A percentile compares a stretch with the other conserved stretches of the same genome.
These are phyloP conservation scores for Leccinum subspadiceum DNA, from an alignment of 1,284 basidiomycete species.

Conservation along the genomic window DNA sequence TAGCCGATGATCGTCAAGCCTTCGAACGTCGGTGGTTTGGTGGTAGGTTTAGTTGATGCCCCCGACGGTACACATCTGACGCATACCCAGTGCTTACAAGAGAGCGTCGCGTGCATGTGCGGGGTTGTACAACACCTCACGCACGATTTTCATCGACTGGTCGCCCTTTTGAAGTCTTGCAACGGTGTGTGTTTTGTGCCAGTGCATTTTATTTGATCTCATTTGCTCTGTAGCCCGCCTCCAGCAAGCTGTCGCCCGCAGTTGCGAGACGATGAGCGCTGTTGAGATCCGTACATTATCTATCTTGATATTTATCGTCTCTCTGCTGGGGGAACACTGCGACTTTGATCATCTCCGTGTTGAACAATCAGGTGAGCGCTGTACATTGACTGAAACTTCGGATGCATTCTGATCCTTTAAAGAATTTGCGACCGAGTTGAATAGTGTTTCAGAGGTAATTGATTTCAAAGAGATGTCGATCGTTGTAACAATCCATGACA, in stretches of 20 bases:
- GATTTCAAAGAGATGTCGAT: background rate
- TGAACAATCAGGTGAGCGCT: slow-evolving; percentile 51
- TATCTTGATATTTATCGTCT: slow-evolving; percentile 79
- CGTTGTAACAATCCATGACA: slow-evolving; percentile 28
- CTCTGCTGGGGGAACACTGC: slow-evolving; percentile 85
- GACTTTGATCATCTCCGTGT: slow-evolving; percentile 77
- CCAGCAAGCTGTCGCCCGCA: slow-evolving; percentile 49
- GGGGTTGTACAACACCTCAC: slow-evolving; percentile 83
- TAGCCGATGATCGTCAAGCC: slow-evolving; percentile 89
- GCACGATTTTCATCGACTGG: slow-evolving; percentile 75
- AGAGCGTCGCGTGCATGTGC: slow-evolving; percentile 90
- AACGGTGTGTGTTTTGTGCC: slow-evolving; percentile 51
- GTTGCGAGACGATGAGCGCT: slow-evolving; percentile 31
- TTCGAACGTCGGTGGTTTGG: slow-evolving; percentile 58
- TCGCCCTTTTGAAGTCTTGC: slow-evolving; percentile 79
- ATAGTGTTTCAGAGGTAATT: slow-evolving; percentile 56
- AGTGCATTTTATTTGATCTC: background rate
- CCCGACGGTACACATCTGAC: background rate
- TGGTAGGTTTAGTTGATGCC: slow-evolving; percentile 41
- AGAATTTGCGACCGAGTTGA: slow-evolving; percentile 60
- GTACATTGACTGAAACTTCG: no score
- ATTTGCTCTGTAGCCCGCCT: slow-evolving; percentile 44
- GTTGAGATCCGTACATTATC: slow-evolving; percentile 45
- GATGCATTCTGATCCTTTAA: background rate
- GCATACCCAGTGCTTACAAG: slow-evolving; percentile 69